Percentiles rank a stretch among this genome's conserved stretches.
Conservation (phyloP, 139 green algal genomes). For the Dunaliella primolecta region DNA sequence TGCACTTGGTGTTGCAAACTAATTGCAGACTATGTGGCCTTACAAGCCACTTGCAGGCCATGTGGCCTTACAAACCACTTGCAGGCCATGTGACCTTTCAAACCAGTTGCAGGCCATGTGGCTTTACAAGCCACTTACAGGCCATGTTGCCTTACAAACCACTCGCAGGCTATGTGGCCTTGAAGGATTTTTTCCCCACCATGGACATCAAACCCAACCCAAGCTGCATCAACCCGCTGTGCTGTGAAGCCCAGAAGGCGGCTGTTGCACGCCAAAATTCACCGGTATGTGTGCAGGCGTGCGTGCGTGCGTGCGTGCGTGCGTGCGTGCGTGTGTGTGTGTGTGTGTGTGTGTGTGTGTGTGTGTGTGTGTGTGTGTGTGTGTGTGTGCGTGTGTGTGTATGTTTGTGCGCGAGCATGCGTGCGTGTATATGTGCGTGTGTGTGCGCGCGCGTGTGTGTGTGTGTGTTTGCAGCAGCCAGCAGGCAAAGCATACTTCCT, state of each 20-base stretch:
- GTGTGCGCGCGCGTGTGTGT: not conserved
- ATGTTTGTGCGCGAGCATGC: not conserved
- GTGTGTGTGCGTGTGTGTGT: not conserved
- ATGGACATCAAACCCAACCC: slow-evolving; percentile 88
- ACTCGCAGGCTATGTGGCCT: slow-evolving; percentile 81
- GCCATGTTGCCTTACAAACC: too few species aligned
- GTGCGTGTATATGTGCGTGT: not conserved
- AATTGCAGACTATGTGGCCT: too few species aligned
- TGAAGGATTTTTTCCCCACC: slow-evolving; percentile 95
- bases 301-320: not conserved
- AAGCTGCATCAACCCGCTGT: slow-evolving; percentile 76
- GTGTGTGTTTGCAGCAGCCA: not conserved
- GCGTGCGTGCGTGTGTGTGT: not conserved
- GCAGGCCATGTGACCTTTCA: too few species aligned
- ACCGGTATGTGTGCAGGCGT: not conserved
- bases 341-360: not conserved
- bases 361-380: not conserved
- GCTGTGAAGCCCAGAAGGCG: slow-evolving; percentile 56
- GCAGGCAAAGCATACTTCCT: too few species aligned
- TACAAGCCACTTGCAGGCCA: too few species aligned
- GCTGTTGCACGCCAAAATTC: not conserved
- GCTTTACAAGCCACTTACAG: too few species aligned
- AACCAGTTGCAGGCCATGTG: too few species aligned
- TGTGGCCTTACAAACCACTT: too few species aligned
- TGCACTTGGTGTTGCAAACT: too few species aligned